These are phyloP conservation scores for Elsinoe ampelina DNA, from an alignment of 2,329 filamentous ascomycete genomes.

Conservation along the genomic window DNA sequence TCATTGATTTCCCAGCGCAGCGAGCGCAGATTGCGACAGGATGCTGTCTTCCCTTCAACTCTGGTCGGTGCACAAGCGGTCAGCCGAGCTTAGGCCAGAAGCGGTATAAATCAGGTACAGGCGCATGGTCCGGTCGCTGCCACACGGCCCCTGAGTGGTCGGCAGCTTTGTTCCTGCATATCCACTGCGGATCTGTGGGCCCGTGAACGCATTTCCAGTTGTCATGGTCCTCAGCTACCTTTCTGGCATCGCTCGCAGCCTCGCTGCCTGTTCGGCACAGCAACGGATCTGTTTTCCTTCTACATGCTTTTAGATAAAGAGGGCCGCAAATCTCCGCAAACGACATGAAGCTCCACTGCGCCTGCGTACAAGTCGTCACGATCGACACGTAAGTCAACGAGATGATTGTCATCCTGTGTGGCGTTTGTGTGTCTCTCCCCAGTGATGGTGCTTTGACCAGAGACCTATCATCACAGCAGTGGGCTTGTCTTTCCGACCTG, in stretches of 20 bases:
- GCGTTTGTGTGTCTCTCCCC: neutral
- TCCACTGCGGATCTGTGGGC: slow-evolving; percentile 3
- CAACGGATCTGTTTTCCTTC: neutral
- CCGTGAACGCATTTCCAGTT: slow-evolving; percentile 9
- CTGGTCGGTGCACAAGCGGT: slow-evolving; percentile 9
- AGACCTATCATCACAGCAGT: neutral
- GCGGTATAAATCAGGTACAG: slow-evolving; percentile 5
- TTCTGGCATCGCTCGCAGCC: neutral
- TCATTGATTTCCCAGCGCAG: slow-evolving; percentile 10
- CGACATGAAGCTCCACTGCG: neutral
- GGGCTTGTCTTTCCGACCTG: neutral
- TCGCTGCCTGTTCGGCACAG: neutral
- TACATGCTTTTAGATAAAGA: neutral
- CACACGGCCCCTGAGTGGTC: slow-evolving; percentile 7
- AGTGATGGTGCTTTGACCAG: neutral
- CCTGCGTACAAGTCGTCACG: neutral
- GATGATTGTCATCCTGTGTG: neutral
- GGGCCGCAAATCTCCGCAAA: neutral
- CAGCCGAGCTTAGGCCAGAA: neutral
- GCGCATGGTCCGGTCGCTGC: slow-evolving; percentile 8
- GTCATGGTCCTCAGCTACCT: neutral
- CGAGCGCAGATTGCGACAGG: slow-evolving; percentile 11
- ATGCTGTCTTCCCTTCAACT: slow-evolving; percentile 2
- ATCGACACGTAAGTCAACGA: neutral
- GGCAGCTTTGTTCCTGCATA: slow-evolving; percentile 8